Evolutionary conservation across 306 rosid species (phyloP), one percentile per base, ranked within the genome.

Genomic region (Acacia confusa): DNA sequence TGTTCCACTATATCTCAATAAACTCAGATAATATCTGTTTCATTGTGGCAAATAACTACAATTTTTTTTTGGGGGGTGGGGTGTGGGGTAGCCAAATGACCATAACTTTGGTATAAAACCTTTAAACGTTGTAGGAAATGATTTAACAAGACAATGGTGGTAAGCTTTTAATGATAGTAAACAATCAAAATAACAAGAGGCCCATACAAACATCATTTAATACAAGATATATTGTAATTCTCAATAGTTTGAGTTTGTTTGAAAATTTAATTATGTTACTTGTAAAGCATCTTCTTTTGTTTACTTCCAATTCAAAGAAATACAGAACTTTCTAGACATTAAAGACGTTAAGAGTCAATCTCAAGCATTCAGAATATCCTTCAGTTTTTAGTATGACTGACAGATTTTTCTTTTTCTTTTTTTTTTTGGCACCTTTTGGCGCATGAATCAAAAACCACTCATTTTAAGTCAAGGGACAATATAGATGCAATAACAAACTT

Each of bases 401-500:
- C 69, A 61, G 13, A 44, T n/a, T 48, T 9, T 57, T 9, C 6
- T 68, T 9, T 14, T 69, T 52, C 11, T 44, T 9, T 9, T 68
- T 9, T 14, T 69, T 52, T 44, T 44, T 2, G 48, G 32, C 61
- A 41, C 40, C 53, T 27, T 43, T 22, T n/a, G 55, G 44, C 58
- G 16, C 43, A 20, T 44, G 61, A 43, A 57, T 41, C 24, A 78
- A 30, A 66, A 68, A 77, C 43, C 41, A 53, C 34, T 68, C 28
- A 45, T 53, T 43, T 57, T 30, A 73, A 76, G 65, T 55, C 43
- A 36, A 70, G 32, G 34, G 82, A 28, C 67, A 70, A 78, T 79
- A 69, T 41, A 61, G 43, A 40, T 70, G 67, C 53, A 84, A 36
- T 57, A 76, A 15, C n/a, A 24, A 36, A 66, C 47, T n/a, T 89